Evolutionary conservation across 2,329 filamentous ascomycete genomes (phyloP).

Genomic region (Chaetomium strumarium): DNA sequence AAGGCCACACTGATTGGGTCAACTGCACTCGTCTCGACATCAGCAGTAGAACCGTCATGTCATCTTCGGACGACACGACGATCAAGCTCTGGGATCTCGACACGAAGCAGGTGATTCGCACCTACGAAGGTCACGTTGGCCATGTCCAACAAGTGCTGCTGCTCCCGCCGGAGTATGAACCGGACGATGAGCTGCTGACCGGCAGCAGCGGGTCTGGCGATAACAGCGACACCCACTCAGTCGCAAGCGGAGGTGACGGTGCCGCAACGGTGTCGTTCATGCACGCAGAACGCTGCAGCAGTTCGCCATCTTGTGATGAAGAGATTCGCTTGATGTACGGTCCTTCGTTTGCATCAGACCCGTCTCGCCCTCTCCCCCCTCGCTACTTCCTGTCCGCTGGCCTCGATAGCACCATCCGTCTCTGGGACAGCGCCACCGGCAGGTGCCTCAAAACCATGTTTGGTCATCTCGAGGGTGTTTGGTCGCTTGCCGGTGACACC

Average conservation of each 20-base stretch:
- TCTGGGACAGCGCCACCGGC: conserved; percentile 84
- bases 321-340: conserved; percentile 53
- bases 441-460: conserved; percentile 89
- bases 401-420: conserved; percentile 81
- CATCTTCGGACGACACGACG: conserved; percentile 87
- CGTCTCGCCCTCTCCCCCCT: conserved; percentile 65
- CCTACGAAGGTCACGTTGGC: conserved; percentile 83
- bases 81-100: conserved; percentile 92
- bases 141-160: conserved; percentile 89
- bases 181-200: conserved; percentile 58
- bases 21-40: conserved; percentile 90
- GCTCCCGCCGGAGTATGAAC: conserved; percentile 81
- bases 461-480: conserved; percentile 92
- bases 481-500: conserved; percentile 85
- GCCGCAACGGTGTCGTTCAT: conserved; percentile 28
- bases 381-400: conserved; percentile 91
- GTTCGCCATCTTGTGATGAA: conserved; percentile 25
- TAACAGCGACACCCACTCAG: conserved; percentile 49
- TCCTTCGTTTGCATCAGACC: conserved; percentile 54
- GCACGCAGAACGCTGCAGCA: conserved; percentile 19
- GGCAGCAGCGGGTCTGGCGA: conserved; percentile 36
- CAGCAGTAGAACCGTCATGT: conserved; percentile 77
- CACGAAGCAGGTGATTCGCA: conserved; percentile 67
- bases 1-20: conserved; percentile 89
- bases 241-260: conserved; percentile 42